A percentile compares a stretch with the other conserved stretches of the same genome.
These are phyloP conservation scores for Coniella vitis DNA, from an alignment of 2,329 filamentous ascomycete species.

Conservation along the genomic window DNA sequence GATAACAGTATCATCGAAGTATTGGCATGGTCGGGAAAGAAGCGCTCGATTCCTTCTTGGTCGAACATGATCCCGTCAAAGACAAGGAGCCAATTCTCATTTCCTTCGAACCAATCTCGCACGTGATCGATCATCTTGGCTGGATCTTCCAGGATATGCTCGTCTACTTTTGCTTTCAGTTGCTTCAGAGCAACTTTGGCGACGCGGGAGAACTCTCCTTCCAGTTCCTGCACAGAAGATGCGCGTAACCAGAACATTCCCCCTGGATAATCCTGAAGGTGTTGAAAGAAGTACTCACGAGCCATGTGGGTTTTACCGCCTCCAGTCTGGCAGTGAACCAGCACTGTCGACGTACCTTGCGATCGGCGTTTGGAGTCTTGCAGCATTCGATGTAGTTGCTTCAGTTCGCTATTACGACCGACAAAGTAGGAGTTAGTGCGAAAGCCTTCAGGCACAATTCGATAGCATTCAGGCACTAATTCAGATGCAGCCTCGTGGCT, in stretches of 20 bases:
- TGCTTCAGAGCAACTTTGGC: conserved; percentile 48
- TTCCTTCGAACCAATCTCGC: conserved; percentile 53
- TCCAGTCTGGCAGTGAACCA: conserved; percentile 59
- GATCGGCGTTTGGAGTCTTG: conserved; percentile 48
- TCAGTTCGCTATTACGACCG: conserved; percentile 52
- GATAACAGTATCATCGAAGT: conserved; percentile 65
- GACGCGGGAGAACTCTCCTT: conserved; percentile 60
- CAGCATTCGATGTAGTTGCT: conserved; percentile 51
- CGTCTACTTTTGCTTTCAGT: conserved; percentile 32
- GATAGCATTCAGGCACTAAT: conserved; percentile 21
- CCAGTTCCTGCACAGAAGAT: conserved; percentile 50
- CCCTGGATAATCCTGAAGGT: conserved; percentile 53
- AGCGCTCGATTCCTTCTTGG: conserved; percentile 48
- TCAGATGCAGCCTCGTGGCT: conserved; percentile 3
- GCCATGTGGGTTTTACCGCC: conserved; percentile 64
- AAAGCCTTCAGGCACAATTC: conserved; percentile 48
- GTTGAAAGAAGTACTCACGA: conserved; percentile 57
- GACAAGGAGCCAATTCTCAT: conserved; percentile 59
- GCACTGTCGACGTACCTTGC: conserved; percentile 54
- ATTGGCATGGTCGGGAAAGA: conserved; percentile 57
- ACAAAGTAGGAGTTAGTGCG: conserved; percentile 58
- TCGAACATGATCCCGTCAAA: conserved; percentile 62
- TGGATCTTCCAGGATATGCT: conserved; percentile 31
- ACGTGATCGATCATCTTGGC: conserved; percentile 49
- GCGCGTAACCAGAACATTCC: conserved; percentile 66